These are phyloP conservation scores for Tuber borchii DNA, from an alignment of 495 filamentous ascomycete species.

Conservation along the genomic window DNA sequence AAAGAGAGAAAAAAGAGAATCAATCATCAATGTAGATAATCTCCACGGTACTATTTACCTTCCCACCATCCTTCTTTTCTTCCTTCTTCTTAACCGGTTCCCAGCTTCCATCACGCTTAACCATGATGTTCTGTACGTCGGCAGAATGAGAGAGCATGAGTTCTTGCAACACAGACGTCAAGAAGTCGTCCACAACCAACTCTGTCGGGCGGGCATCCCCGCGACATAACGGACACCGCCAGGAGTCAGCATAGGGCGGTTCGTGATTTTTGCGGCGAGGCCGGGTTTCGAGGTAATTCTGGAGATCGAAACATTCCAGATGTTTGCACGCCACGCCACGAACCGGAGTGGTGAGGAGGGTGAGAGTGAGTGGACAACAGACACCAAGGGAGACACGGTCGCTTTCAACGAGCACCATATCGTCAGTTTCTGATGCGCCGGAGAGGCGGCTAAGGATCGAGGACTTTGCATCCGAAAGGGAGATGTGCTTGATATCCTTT, in stretches of 20 bases:
- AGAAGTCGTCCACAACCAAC: slow-evolving; percentile 37
- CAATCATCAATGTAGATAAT: slow-evolving; percentile 34
- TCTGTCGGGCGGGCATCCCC: slow-evolving; percentile 40
- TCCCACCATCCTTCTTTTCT: slow-evolving; percentile 17
- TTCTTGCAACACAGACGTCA: slow-evolving; percentile 23
- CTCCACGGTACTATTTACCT: slow-evolving; percentile 25
- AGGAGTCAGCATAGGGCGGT: slow-evolving; percentile 37
- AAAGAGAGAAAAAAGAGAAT: slow-evolving; percentile 8
- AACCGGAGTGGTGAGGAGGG: slow-evolving; percentile 36
- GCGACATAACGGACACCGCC: slow-evolving; percentile 38
- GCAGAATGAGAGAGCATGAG: slow-evolving; percentile 10
- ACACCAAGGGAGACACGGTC: slow-evolving; percentile 35
- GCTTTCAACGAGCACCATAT: slow-evolving; percentile 36
- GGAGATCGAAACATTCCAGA: slow-evolving; percentile 40
- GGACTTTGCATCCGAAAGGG: slow-evolving; percentile 18
- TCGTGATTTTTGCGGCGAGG: slow-evolving; percentile 36
- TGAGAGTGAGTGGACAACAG: slow-evolving; percentile 35
- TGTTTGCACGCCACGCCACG: slow-evolving; percentile 31
- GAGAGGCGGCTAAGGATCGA: slow-evolving; percentile 26
- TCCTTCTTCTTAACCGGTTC: slow-evolving; percentile 26
- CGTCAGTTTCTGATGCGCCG: slow-evolving; percentile 28
- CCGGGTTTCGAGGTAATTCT: slow-evolving; percentile 36
- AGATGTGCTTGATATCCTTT: slow-evolving; percentile 15
- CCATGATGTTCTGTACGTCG: slow-evolving; percentile 18
- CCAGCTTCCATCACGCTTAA: slow-evolving; percentile 34